Percentiles rank a stretch among this genome's conserved stretches.
Conservation (phyloP, 768 basidiomycete genomes). For the Mycena rosella region DNA sequence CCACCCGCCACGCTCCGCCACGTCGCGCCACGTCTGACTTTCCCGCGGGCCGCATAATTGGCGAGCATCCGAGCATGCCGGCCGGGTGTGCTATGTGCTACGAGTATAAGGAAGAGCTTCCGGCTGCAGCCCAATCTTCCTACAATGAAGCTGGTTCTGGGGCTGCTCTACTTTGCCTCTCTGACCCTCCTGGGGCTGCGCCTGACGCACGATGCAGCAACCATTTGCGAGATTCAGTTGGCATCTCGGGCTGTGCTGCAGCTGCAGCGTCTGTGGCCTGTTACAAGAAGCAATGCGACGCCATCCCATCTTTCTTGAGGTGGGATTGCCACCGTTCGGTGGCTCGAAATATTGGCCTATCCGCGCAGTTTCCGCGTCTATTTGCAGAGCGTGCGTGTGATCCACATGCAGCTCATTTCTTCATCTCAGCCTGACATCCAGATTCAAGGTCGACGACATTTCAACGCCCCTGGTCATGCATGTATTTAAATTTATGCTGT, state of each 20-base stretch:
- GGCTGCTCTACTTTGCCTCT: constrained; percentile 33
- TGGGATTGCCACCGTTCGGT: background rate
- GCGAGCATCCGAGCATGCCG: background rate
- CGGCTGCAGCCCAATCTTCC: background rate
- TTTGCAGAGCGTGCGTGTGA: background rate
- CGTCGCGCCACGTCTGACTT: constrained; percentile 30
- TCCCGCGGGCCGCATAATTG: constrained; percentile 5
- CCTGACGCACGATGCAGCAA: constrained; percentile 21
- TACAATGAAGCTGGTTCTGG: constrained; percentile 28
- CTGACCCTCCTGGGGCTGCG: constrained; percentile 32
- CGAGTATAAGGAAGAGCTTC: constrained; percentile 8
- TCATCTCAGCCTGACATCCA: background rate
- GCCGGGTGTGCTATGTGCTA: too few relatives aligned
- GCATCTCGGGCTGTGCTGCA: constrained; percentile 7
- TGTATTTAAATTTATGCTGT: background rate
- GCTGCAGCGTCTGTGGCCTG: background rate
- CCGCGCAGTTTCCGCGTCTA: background rate
- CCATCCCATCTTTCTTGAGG: constrained; percentile 10
- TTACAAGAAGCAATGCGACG: background rate
- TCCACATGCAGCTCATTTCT: background rate
- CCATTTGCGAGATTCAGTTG: constrained; percentile 18
- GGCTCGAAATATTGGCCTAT: background rate
- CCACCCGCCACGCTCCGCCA: too few relatives aligned
- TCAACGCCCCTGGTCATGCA: background rate
- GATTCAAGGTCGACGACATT: background rate